Evolutionary conservation across 805 yeast species (phyloP), one percentile per base, ranked within the genome.

Genomic region (Cyberlindnera suaveolens): DNA sequence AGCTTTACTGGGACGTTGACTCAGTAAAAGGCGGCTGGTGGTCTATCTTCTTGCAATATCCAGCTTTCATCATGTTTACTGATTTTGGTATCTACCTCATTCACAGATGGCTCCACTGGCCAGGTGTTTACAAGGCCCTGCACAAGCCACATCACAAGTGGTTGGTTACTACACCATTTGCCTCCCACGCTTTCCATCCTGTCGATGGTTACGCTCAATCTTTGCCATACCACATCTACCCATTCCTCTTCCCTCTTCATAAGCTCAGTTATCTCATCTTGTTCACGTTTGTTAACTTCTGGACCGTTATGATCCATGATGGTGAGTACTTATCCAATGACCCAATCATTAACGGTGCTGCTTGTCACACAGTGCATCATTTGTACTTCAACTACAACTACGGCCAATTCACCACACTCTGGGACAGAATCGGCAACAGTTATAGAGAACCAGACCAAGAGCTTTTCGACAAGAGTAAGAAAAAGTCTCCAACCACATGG

Each of bases 101-200:
- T 54, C 99, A 93, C 69, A 80, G 98, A 62, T 77, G 86, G 77
- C 74, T 93, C 58, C 99, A 93, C 64, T 88, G 93, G 87, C 97
- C 96, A 18, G 54, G 72, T 15, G 82, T 93, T 34, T 93, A 93
- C 77, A 90, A 84, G 70, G 64, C 58, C 20, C 70, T 93, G 49
- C 99, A 93, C 71, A 93, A 93, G 70, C 97, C 97, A 11, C 99
- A 93, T 66, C 99, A 93, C 75, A 93, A 93, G 69, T 93, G 99
- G 99, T 80, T 93, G 54, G 96, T 93, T 34, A 91, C 98, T 48
- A 91, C 99, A 9, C 99, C 99, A 36, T 93, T 84, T 68, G 99
- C 99, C 1, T 87, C 96, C 8, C 97, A 90, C 61, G 97, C 98
- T 20, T 93, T 93, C 88, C 96, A 93, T 66, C 98, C 99, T 13